Base-by-base conservation (phyloP, 495 filamentous ascomycete species). In the Aspergillus sparsus region DNA sequence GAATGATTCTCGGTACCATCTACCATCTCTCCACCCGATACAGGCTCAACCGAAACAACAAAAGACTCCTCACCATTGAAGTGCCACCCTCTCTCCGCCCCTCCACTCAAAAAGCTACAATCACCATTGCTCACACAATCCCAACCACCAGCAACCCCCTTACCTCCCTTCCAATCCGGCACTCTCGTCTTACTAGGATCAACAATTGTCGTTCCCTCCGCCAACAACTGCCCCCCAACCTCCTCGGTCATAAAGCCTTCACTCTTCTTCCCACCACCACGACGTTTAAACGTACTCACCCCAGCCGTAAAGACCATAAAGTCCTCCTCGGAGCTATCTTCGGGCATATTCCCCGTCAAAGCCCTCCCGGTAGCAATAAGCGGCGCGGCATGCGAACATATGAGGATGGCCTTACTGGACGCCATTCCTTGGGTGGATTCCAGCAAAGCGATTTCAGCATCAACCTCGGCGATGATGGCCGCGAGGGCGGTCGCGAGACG, bases 321-420 rank as follows among this genome's bases (percentile, higher is more conserved):
- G 71, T 98, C 94, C 58, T 92, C 87, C 60, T 79, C 80, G 7
- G 77, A 80, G 39, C 79, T 66, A 71, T 89, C 85, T 8, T 82
- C 80, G 0, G 91, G 91, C 85, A 92, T 88, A 4, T 67, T 57
- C 0, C 89, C 90, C 12, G 91, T 96, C 62, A 98, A 75, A 6
- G 81, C 84, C 11, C 94, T 82, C 3, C 92, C 94, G 55, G 92
- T 86, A 6, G 89, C 88, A 66, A 98, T 95, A 65, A 97, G 79
- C 12, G 85, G 82, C 18, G 94, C 94, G 0, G 93, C 94, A 77
- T 98, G 94, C n/a, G 91, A 87, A 71, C 89, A 96, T 12, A 98
- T 82, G 21, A 96, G 62, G 13, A 97, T 77, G 0, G 90, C 78
- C 50, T 84, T 88, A 50, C 71, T 74, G 1, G 70, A 71, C 5